Conservation (phyloP, 441 rosid species). For the Breynia disticha region DNA sequence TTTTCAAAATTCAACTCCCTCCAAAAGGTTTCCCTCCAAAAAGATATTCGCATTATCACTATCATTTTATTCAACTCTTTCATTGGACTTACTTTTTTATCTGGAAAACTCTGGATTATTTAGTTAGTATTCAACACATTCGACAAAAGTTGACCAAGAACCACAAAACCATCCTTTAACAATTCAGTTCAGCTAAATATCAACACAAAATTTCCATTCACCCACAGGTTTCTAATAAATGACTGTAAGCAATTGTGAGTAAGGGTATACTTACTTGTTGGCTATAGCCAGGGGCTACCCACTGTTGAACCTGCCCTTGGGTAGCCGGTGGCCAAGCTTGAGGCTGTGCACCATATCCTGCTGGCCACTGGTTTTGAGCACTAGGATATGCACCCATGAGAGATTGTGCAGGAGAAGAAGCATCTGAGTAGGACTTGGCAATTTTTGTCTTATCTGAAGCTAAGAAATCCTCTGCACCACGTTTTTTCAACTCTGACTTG, state of each 20-base stretch:
- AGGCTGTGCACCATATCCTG: slow-evolving; percentile 70
- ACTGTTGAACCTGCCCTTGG: slow-evolving; percentile 60
- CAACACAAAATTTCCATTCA: not conserved
- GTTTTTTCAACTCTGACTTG: slow-evolving; percentile 63
- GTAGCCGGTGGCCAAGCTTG: slow-evolving; percentile 82
- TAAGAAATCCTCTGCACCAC: slow-evolving; percentile 72
- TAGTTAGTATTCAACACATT: no score
- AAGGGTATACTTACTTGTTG: slow-evolving; percentile 44
- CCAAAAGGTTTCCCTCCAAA: no score
- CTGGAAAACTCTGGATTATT: no score
- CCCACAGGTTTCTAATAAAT: not conserved
- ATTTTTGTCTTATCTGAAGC: slow-evolving; percentile 73
- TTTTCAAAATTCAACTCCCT: no score
- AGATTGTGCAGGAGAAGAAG: slow-evolving; percentile 50
- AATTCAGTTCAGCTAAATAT: no score
- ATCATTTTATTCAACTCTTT: no score
- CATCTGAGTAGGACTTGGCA: slow-evolving; percentile 52
- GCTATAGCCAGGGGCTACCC: slow-evolving; percentile 57
- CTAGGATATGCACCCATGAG: slow-evolving; percentile 63
- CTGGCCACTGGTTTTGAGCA: slow-evolving; percentile 74
- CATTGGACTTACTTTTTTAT: no score
- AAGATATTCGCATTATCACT: no score
- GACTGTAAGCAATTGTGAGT: not conserved
- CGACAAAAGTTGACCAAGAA: no score
- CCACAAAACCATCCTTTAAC: no score